Percentiles rank a stretch among this genome's conserved stretches.
These are phyloP conservation scores for Rhodotorula kratochvilovae DNA, from an alignment of 768 basidiomycete genomes.

Conservation along the genomic window DNA sequence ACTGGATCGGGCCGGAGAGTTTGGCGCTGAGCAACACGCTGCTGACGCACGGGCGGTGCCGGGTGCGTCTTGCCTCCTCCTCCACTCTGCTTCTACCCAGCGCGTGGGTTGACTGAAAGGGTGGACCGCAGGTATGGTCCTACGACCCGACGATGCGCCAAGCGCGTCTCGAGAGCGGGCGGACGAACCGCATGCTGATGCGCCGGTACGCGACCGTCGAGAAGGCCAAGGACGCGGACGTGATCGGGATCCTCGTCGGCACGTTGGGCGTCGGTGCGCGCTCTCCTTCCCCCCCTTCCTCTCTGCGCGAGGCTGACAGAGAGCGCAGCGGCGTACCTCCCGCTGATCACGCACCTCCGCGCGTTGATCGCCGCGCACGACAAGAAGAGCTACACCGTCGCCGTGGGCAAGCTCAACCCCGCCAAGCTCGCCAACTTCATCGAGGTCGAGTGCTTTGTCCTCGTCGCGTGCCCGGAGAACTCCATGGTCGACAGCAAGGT, in stretches of 20 bases:
- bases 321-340: too few species aligned
- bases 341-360: constrained; percentile 76
- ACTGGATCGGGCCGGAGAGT: constrained; percentile 74
- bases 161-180: constrained; percentile 59
- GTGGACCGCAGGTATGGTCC: constrained; percentile 65
- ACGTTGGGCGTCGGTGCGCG: constrained; percentile 78
- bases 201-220: constrained; percentile 81
- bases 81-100: too few species aligned
- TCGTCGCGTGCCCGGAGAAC: constrained; percentile 92
- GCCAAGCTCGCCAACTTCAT: constrained; percentile 92
- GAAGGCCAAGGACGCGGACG: constrained; percentile 82
- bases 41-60: constrained; percentile 67
- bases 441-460: constrained; percentile 91
- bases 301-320: too few species aligned
- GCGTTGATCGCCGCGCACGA: constrained; percentile 59
- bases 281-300: not conserved
- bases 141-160: constrained; percentile 61
- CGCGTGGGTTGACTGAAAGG: too few species aligned
- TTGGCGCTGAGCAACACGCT: constrained; percentile 76
- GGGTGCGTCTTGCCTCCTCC: constrained; percentile 49
- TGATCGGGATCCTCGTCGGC: constrained; percentile 90
- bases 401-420: constrained; percentile 90
- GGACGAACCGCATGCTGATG: constrained; percentile 79
- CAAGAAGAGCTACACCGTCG: constrained; percentile 92
- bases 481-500: constrained; percentile 69